Conservation (phyloP, 176 grass and related monocot genomes). For the Pontederia paniculata region DNA sequence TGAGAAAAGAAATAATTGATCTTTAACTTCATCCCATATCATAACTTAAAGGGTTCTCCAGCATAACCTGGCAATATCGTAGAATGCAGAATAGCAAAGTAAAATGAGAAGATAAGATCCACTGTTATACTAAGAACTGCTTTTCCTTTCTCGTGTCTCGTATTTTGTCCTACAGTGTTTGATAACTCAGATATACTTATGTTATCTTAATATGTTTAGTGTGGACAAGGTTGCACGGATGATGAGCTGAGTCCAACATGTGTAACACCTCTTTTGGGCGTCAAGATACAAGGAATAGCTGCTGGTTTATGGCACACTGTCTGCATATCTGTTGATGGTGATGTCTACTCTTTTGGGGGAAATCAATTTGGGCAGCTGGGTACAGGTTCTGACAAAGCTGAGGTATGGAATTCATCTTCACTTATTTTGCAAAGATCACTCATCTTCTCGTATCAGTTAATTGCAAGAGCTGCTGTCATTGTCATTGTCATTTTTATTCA, state of each 20-base stretch:
- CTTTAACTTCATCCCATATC: too few species aligned
- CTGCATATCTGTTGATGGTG: slow-evolving; percentile 79
- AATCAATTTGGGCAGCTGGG: slow-evolving; percentile 98
- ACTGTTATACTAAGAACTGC: too few species aligned
- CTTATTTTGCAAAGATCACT: too few species aligned
- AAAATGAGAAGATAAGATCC: too few species aligned
- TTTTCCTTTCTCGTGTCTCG: too few species aligned
- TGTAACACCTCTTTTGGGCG: slow-evolving; percentile 81
- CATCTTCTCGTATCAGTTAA: too few species aligned
- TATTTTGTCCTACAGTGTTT: background rate
- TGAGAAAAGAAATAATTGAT: too few species aligned
- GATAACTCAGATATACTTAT: slow-evolving; percentile 4
- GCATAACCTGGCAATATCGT: too few species aligned
- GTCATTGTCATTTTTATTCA: too few species aligned
- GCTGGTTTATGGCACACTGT: slow-evolving; percentile 95
- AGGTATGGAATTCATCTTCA: slow-evolving; percentile 30
- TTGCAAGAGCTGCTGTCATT: too few species aligned
- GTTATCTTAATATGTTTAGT: slow-evolving; percentile 32
- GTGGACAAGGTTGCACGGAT: slow-evolving; percentile 86
- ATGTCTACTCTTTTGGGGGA: slow-evolving; percentile 91
- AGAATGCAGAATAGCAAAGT: too few species aligned
- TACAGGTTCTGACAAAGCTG: slow-evolving; percentile 93
- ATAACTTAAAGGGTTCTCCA: too few species aligned
- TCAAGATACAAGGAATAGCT: slow-evolving; percentile 72
- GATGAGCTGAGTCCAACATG: slow-evolving; percentile 87